Evolutionary conservation across 192 early-diverging fungal genomes (phyloP).

Genomic region (Podila horticola): DNA sequence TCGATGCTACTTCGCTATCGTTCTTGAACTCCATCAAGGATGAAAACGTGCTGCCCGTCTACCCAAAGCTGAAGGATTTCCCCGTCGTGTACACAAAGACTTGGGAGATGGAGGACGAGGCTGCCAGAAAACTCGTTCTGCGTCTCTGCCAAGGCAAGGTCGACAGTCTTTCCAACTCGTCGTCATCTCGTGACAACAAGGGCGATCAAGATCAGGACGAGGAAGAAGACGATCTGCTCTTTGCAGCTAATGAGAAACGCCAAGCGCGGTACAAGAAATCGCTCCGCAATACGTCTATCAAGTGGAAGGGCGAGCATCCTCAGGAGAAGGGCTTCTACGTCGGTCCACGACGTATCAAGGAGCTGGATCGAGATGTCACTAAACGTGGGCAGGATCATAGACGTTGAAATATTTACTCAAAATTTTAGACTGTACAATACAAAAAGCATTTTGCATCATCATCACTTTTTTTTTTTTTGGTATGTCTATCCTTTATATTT

Average conservation of each 20-base stretch:
- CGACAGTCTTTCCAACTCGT: slow-evolving; percentile 1
- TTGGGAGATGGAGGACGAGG: slow-evolving; percentile 43
- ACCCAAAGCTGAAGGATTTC: slow-evolving; percentile 46
- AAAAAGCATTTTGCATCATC: not conserved
- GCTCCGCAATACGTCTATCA: slow-evolving; percentile 43
- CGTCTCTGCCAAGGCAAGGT: slow-evolving; percentile 33
- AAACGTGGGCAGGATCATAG: slow-evolving; percentile 29
- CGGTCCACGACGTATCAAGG: slow-evolving; percentile 20
- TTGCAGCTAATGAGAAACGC: slow-evolving; percentile 18
- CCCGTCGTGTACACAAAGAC: slow-evolving; percentile 48
- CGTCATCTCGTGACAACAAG: not conserved
- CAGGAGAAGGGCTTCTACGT: slow-evolving; percentile 46
- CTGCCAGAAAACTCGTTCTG: slow-evolving; percentile 21
- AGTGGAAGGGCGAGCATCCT: slow-evolving; percentile 48
- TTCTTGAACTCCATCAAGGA: slow-evolving; percentile 20
- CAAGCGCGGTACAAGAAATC: slow-evolving; percentile 18
- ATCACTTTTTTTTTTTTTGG: not conserved
- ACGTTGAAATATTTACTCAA: not conserved
- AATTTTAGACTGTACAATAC: slow-evolving; percentile 11
- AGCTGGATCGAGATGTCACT: slow-evolving; percentile 16
- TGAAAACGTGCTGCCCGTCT: slow-evolving; percentile 29
- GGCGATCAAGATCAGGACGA: not conserved
- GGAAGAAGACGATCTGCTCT: not conserved
- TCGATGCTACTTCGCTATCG: not conserved
- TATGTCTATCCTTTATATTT: not conserved